Evolutionary conservation across 108 stramenopile genomes (phyloP), one percentile per base, ranked within the genome.

Genomic region (Pseudonitzschia delicatissima): DNA sequence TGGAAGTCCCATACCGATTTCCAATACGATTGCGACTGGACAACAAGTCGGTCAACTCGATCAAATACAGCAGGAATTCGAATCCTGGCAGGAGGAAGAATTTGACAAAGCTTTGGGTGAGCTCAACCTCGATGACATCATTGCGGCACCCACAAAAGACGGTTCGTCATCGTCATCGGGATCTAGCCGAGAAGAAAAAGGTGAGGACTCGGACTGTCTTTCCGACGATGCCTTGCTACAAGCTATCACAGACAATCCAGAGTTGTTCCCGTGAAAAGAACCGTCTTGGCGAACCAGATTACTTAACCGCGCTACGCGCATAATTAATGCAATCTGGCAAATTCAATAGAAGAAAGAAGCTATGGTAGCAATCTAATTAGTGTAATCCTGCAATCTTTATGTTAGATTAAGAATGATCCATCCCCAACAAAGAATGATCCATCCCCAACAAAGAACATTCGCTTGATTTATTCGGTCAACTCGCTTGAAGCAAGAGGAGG

Each of bases 81-180:
- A 77, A 21, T 57, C 44, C 0, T 68, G 64, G 66, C 49, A 68
- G 51, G 77, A 75, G 5, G 73, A 71, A 25, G 64, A 69, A 45
- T 78, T 82, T 35, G 82, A 82, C 45, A 79, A 79, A 62, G 82
- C 82, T 5, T 45, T 82, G 34, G 21, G 78, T 59, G 65, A 68
- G 17, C 50, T 82, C 47, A 77, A 76, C 57, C 25, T 82, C 20
- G 68, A 81, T 17, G 76, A 75, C 28, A 47, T 13, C 40, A 13
- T 44, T 3, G 63, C 28, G 11, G 7, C 18, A 15, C 8, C 11
- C 2, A 62, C 3, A 28, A 23, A 37, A 48, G 35, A 17, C 18
- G 60, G 26, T 20, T 7, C 23, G 3, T 2, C 39, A 33, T 20
- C 12, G 13, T 18, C 40, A 20, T 0, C 32, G 15, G 15, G 34